Conservation (phyloP, 2,329 filamentous ascomycete genomes). For the Fusarium sp. region DNA sequence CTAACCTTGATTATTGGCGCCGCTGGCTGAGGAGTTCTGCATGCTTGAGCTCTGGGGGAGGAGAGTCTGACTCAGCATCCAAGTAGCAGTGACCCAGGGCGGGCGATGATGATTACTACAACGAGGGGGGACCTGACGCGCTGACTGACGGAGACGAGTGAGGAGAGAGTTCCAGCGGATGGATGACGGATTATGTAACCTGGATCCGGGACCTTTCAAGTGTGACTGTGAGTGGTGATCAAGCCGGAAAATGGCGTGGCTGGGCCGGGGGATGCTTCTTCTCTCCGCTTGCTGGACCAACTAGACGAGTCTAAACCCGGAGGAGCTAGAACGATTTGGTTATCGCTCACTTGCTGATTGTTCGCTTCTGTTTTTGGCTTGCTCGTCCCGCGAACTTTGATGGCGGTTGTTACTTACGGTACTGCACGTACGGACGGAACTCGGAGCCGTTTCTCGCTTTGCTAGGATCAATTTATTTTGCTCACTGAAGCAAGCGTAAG, state of each 20-base stretch:
- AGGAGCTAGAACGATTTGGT: conserved; percentile 1
- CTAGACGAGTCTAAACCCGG: conserved; percentile 16
- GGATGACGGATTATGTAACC: conserved; percentile 47
- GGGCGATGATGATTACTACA: conserved; percentile 48
- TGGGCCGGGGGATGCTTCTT: conserved; percentile 41
- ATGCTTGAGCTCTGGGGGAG: conserved; percentile 47
- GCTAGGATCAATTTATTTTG: conserved; percentile 18
- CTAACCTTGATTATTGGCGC: conserved; percentile 51
- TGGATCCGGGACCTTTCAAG: conserved; percentile 32
- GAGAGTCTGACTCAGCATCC: conserved; percentile 52
- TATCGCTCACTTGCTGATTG: conserved; percentile 33
- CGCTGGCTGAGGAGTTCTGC: conserved; percentile 50
- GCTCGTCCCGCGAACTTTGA: conserved; percentile 8
- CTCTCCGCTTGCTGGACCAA: conserved; percentile 27
- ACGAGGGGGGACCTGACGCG: conserved; percentile 42
- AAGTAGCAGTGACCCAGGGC: conserved; percentile 44
- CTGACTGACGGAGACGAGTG: conserved; percentile 45
- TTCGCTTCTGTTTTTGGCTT: conserved; percentile 16
- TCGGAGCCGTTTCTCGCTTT: conserved; percentile 21
- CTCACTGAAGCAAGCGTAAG: conserved; percentile 10
- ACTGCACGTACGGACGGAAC: conserved; percentile 20
- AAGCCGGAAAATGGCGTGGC: conserved; percentile 47
- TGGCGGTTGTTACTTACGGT: conserved; percentile 6
- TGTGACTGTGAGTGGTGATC: conserved; percentile 34
- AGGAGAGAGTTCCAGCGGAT: conserved; percentile 42